A percentile compares a stretch with the other conserved stretches of the same genome.
Evolutionary conservation across 2,329 filamentous ascomycete genomes (phyloP).

Genomic region (Penicillium sp.): DNA sequence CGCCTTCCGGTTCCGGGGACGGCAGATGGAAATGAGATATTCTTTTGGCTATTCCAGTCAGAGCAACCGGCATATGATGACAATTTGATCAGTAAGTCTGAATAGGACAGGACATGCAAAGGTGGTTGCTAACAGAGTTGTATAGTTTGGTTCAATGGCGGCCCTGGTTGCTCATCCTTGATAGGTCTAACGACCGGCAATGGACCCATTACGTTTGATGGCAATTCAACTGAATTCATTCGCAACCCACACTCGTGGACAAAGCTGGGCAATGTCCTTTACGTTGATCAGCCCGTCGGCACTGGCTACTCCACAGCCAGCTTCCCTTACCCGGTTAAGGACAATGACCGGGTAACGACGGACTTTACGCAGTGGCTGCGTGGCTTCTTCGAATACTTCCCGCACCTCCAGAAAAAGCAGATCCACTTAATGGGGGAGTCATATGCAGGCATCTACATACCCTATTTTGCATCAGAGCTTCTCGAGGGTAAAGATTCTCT

Average conservation of each 20-base stretch:
- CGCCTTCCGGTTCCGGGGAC: conserved; percentile 25
- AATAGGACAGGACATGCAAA: neutral
- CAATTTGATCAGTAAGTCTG: conserved; percentile 28
- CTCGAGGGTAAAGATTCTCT: conserved; percentile 22
- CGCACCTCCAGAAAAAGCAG: conserved; percentile 25
- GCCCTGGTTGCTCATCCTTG: conserved; percentile 31
- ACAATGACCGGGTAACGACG: conserved; percentile 24
- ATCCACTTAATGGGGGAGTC: conserved; percentile 34
- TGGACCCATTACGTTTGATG: conserved; percentile 28
- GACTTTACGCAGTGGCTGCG: conserved; percentile 29
- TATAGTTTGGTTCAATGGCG: conserved; percentile 32
- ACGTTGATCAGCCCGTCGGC: conserved; percentile 33
- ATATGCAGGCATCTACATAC: conserved; percentile 33
- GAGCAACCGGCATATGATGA: conserved; percentile 26
- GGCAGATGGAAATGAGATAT: conserved; percentile 25
- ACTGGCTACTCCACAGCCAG: conserved; percentile 30
- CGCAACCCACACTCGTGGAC: conserved; percentile 26
- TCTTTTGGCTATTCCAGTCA: conserved; percentile 33
- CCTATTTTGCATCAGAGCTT: conserved; percentile 30
- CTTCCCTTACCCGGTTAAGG: conserved; percentile 21
- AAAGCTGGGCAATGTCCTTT: conserved; percentile 29
- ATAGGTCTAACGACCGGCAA: conserved; percentile 29
- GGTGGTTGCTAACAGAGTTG: conserved; percentile 7
- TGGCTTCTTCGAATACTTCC: conserved; percentile 26
- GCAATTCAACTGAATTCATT: conserved; percentile 21